Conservation (phyloP, 305 asterid genomes). For the Fraxinus paxiana region DNA sequence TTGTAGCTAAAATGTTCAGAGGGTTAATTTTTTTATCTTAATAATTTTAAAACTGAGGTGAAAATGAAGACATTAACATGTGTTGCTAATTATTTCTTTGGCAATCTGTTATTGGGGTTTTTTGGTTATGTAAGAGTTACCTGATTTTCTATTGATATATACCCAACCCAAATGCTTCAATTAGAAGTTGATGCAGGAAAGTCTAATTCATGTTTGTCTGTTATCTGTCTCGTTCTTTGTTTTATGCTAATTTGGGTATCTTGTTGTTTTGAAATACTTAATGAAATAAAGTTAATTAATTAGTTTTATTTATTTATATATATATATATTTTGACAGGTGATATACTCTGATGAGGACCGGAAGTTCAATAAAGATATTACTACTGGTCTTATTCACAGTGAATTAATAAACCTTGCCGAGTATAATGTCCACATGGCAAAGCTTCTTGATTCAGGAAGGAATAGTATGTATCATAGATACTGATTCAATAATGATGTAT, state of each 20-base stretch:
- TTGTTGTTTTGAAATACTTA: not conserved
- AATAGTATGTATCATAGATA: slow-evolving; percentile 59
- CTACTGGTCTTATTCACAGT: slow-evolving; percentile 74
- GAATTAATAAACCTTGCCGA: slow-evolving; percentile 86
- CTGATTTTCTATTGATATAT: slow-evolving; percentile 14
- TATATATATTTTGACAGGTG: slow-evolving; percentile 47
- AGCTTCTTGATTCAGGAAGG: slow-evolving; percentile 91
- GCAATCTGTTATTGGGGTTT: not conserved
- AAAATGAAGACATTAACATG: not conserved
- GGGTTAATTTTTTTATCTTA: not conserved
- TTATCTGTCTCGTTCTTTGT: not conserved
- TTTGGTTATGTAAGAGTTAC: slow-evolving; percentile 54
- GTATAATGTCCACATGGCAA: slow-evolving; percentile 95
- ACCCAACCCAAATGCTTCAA: not conserved
- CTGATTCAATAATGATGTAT: slow-evolving; percentile 20
- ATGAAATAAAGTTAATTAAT: not conserved
- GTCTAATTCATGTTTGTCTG: not conserved
- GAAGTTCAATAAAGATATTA: slow-evolving; percentile 84
- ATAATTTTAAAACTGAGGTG: not conserved
- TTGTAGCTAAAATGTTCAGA: not conserved
- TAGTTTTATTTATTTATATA: not conserved
- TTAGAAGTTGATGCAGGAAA: not conserved
- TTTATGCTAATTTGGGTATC: not conserved
- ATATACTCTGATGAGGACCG: slow-evolving; percentile 88
- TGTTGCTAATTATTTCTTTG: not conserved